phyloP scores from a whole-genome alignment of 495 filamentous ascomycete species.

The Xeromyces bisporus region DNA sequence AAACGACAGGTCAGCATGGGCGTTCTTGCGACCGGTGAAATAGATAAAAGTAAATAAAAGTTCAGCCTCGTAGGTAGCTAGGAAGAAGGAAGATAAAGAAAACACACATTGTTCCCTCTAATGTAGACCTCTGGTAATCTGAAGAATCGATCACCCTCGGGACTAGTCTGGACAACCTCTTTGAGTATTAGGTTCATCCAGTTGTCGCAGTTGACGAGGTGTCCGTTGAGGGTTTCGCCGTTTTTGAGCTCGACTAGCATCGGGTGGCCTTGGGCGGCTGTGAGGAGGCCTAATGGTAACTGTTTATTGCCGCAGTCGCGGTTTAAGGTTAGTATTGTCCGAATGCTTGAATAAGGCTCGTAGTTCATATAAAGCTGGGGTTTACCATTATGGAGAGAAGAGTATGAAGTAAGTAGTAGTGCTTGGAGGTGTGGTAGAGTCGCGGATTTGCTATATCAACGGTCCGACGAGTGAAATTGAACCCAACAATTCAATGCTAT shows the following conservation, averaged over 20 bases:
- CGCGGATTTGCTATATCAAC: too few species aligned
- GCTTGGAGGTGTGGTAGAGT: too few species aligned
- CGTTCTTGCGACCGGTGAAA: too few species aligned
- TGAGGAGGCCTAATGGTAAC: conserved; percentile 86
- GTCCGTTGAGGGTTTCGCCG: conserved; percentile 92
- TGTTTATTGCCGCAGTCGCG: conserved; percentile 16
- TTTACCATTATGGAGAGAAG: not conserved
- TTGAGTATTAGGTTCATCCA: conserved; percentile 98
- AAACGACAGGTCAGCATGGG: not conserved
- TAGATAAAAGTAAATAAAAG: not conserved
- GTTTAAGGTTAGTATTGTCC: not conserved
- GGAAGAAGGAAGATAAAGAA: not conserved
- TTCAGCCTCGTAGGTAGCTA: too few species aligned
- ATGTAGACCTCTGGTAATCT: conserved; percentile 87
- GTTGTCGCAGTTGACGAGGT: conserved; percentile 88
- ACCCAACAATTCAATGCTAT: too few species aligned
- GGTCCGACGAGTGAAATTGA: too few species aligned
- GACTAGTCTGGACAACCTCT: conserved; percentile 93
- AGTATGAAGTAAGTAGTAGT: not conserved
- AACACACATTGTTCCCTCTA: conserved; percentile 80
- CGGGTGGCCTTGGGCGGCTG: conserved; percentile 89
- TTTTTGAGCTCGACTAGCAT: conserved; percentile 99
- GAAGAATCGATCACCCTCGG: conserved; percentile 87
- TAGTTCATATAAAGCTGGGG: too few species aligned
- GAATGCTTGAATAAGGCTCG: conserved; percentile 2